A percentile compares a stretch with the other conserved stretches of the same genome.
These are phyloP conservation scores for Plantago coronopus DNA, from an alignment of 305 asterid genomes.

Conservation along the genomic window DNA sequence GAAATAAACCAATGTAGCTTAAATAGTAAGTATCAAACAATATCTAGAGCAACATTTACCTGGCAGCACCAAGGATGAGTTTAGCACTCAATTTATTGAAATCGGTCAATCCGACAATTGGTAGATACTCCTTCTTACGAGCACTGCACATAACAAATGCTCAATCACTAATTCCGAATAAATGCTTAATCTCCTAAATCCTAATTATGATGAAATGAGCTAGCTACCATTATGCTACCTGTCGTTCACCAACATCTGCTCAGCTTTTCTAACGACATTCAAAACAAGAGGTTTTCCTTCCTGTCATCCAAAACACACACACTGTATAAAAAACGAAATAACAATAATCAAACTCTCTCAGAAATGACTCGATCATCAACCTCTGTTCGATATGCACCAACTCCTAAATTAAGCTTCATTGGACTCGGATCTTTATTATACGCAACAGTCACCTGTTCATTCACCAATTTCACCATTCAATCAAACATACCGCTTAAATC, in stretches of 20 bases:
- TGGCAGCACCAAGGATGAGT: conserved; percentile 90
- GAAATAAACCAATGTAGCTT: background rate
- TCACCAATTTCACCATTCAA: background rate
- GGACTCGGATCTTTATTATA: conserved; percentile 85
- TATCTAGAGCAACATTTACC: conserved; percentile 37
- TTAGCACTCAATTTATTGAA: conserved; percentile 93
- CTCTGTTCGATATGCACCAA: conserved; percentile 98
- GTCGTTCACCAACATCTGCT: conserved; percentile 72
- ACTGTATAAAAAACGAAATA: conserved; percentile 11
- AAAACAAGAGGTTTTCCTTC: conserved; percentile 97
- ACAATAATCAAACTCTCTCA: background rate
- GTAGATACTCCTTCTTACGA: conserved; percentile 92
- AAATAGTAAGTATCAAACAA: conserved; percentile 11
- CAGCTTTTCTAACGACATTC: conserved; percentile 89
- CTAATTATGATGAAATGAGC: background rate
- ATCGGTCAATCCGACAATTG: conserved; percentile 88
- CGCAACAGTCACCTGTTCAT: conserved; percentile 80
- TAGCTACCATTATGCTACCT: conserved; percentile 34
- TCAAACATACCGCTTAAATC: background rate
- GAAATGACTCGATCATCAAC: conserved; percentile 16
- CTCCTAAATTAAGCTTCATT: conserved; percentile 85
- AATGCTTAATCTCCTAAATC: conserved; percentile 14
- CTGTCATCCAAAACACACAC: conserved; percentile 30
- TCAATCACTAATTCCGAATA: conserved; percentile 12
- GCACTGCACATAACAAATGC: conserved; percentile 44